phyloP scores from a whole-genome alignment of 164 flowering plant species.

The Berberis thunbergii region DNA sequence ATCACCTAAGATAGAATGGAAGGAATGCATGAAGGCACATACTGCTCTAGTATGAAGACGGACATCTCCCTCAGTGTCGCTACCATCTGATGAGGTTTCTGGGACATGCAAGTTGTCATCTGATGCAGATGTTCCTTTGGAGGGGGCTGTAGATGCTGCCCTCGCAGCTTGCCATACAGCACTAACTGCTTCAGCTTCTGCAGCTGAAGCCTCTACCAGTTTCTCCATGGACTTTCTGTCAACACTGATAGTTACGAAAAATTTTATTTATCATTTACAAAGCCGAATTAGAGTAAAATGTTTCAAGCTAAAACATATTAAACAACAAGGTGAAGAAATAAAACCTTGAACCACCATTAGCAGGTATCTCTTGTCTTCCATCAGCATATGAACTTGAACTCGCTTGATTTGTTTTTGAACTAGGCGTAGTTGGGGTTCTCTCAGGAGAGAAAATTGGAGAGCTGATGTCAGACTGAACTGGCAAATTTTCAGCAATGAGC shows the following conservation, averaged over 20 bases:
- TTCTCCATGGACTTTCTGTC: conserved; percentile 74
- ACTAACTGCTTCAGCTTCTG: conserved; percentile 92
- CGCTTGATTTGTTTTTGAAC: conserved; percentile 33
- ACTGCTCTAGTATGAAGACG: conserved; percentile 99
- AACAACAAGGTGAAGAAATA: background rate
- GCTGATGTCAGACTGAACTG: conserved; percentile 51
- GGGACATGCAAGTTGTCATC: conserved; percentile 39
- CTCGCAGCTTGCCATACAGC: conserved; percentile 92
- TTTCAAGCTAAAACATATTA: background rate
- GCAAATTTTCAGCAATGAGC: conserved; percentile 82
- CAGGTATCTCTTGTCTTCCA: conserved; percentile 21
- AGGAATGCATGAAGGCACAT: conserved; percentile 20
- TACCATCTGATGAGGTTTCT: conserved; percentile 62
- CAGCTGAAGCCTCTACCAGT: conserved; percentile 83
- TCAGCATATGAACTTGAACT: conserved; percentile 21
- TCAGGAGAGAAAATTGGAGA: conserved; percentile 47
- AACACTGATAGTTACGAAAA: conserved; percentile 27
- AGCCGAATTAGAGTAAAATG: background rate
- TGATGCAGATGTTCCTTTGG: conserved; percentile 48
- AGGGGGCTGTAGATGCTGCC: conserved; percentile 45
- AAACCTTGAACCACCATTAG: conserved; percentile 49
- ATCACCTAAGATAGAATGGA: background rate
- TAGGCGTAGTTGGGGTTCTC: conserved; percentile 31
- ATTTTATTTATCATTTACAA: background rate
- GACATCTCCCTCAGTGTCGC: conserved; percentile 76